Conservation (phyloP, 2,329 filamentous ascomycete genomes). For the Pseudofabraea citricarpa region DNA sequence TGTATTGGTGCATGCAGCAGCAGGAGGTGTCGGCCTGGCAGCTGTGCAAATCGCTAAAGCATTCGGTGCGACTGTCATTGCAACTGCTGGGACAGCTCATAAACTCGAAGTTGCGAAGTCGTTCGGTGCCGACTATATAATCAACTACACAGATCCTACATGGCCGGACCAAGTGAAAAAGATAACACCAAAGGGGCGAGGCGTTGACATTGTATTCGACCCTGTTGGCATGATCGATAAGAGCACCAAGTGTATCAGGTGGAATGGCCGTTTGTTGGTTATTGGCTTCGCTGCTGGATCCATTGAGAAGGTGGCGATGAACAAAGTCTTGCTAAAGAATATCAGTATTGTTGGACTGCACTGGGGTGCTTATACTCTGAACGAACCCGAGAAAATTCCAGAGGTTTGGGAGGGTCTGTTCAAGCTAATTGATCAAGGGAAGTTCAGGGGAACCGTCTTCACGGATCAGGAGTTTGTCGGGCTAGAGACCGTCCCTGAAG, state of each 20-base stretch:
- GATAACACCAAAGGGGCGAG: slow-evolving; percentile 64
- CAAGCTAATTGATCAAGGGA: slow-evolving; percentile 69
- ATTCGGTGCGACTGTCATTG: slow-evolving; percentile 85
- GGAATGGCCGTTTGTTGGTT: slow-evolving; percentile 84
- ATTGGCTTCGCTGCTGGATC: slow-evolving; percentile 83
- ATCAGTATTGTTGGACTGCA: slow-evolving; percentile 85
- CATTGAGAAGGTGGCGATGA: slow-evolving; percentile 90
- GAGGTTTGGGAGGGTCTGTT: slow-evolving; percentile 81
- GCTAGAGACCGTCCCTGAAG: slow-evolving; percentile 71
- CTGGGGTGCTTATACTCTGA: slow-evolving; percentile 79
- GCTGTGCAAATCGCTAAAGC: slow-evolving; percentile 95
- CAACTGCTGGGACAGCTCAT: slow-evolving; percentile 74
- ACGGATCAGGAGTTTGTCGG: slow-evolving; percentile 78
- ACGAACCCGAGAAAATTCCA: slow-evolving; percentile 66
- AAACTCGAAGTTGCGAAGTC: slow-evolving; percentile 75
- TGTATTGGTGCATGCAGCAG: slow-evolving; percentile 88
- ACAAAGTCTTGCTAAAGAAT: slow-evolving; percentile 90
- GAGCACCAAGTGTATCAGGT: slow-evolving; percentile 86
- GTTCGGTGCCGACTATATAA: slow-evolving; percentile 79
- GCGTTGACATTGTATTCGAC: slow-evolving; percentile 90
- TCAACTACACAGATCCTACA: slow-evolving; percentile 67
- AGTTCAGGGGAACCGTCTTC: slow-evolving; percentile 79
- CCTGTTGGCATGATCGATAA: slow-evolving; percentile 86
- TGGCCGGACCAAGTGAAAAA: slow-evolving; percentile 70
- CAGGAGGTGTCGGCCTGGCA: slow-evolving; percentile 84